Evolutionary conservation across 1,139 yeast genomes (phyloP).

Genomic region (Sugiyamaella sp.): DNA sequence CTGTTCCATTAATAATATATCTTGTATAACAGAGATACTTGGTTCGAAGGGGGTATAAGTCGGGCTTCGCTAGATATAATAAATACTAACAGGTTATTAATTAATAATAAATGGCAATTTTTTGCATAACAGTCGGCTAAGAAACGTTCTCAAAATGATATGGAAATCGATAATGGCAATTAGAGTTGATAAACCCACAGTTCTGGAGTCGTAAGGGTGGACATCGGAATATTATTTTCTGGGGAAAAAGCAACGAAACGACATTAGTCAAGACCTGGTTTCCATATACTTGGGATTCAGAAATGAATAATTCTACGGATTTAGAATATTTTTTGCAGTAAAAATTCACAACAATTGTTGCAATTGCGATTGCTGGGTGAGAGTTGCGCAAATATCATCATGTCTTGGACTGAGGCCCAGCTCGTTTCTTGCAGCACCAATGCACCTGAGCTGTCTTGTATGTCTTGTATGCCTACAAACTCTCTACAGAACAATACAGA

Average conservation of each 20-base stretch:
- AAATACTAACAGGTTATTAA: too few species aligned
- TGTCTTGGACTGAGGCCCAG: too few species aligned
- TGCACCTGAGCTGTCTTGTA: too few species aligned
- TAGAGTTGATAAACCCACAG: background rate
- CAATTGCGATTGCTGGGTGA: too few species aligned
- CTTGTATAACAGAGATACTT: background rate
- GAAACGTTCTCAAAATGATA: background rate
- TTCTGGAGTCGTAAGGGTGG: background rate
- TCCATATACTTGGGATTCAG: background rate
- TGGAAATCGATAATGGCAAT: background rate
- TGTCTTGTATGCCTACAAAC: too few species aligned
- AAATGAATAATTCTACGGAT: background rate
- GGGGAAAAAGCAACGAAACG: background rate
- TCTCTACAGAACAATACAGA: background rate
- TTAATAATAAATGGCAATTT: background rate
- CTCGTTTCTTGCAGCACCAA: too few species aligned
- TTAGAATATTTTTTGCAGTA: too few species aligned
- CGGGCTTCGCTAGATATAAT: too few species aligned
- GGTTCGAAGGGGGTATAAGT: background rate
- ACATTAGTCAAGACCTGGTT: background rate
- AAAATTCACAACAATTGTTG: too few species aligned
- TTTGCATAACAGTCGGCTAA: background rate
- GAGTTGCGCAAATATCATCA: too few species aligned
- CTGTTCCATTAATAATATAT: constrained; percentile 14
- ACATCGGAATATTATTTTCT: background rate